Base-by-base conservation (phyloP, 148 eudicot species). In the Vaccinium macrocarpon region DNA sequence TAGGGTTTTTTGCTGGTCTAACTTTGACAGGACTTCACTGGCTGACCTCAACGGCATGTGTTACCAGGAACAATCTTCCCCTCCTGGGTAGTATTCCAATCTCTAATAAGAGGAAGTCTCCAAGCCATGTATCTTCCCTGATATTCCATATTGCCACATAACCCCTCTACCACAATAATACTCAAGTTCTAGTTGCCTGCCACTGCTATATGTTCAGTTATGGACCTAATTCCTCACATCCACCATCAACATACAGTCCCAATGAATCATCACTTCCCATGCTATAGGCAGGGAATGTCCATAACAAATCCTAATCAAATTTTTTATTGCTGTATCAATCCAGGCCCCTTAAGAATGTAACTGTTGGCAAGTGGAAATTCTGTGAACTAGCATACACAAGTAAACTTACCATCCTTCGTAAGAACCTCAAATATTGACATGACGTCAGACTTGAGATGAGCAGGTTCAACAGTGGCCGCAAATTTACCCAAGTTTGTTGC, bases 401-500 rank as follows among this genome's bases (percentile, higher is more conserved):
- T 79, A 48, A 55, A 84, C 74, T 87, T 89, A 97, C 99, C 99
- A 87, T 97, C 99, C 73, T 95, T 97, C 1, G 98, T 97, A 55
- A 97, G 93, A 86, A 91, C 93, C 87, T 95, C 96, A 83, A 95
- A 97, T 87, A 97, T 93, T 71, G 95, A 86, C 98, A 95, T 93
- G 76, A 97, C 86, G 79, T 97, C 99, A 78, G 92, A 90, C 90
- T 93, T 97, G 56, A 97, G 88, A 91, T 95, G 91, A 87, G 93
- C 86, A 84, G 95, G 86, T 89, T 95, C 99, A 83, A 97, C 91
- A 55, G 98, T 93, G 25, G 99, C 98, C 79, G 99, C 99, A 91
- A 97, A 95, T 88, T 97, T 97, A 55, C 99, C 99, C 89, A 97
- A 85, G 88, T 97, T 97, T 15, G 98, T 91, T 82, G 99, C 98